Evolutionary conservation across 192 early-diverging fungal species (phyloP).

Genomic region (Linnemannia zychae): DNA sequence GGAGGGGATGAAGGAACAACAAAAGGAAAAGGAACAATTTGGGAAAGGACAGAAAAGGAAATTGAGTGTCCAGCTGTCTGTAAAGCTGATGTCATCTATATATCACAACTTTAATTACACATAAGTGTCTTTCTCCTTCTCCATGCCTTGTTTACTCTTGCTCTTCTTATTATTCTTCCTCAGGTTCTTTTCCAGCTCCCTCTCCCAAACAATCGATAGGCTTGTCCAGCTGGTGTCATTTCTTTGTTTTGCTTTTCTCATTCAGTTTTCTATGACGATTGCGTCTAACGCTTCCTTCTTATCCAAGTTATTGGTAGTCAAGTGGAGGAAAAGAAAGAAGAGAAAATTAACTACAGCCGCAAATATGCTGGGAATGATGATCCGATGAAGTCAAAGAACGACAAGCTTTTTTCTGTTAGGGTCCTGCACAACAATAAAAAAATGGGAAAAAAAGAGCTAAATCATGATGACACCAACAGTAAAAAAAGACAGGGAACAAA

Average conservation of each 20-base stretch:
- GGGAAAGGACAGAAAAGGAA: conserved; percentile 1
- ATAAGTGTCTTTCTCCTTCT: background rate
- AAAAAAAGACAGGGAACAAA: background rate
- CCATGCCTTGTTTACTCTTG: too few species aligned
- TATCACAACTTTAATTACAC: background rate
- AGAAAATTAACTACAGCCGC: too few species aligned
- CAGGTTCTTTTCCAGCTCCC: too few species aligned
- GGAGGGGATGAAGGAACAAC: background rate
- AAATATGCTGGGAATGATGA: conserved; percentile 13
- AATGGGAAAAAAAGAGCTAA: background rate
- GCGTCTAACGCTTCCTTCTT: too few species aligned
- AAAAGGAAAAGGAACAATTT: background rate
- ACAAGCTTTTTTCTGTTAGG: background rate
- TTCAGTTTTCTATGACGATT: background rate
- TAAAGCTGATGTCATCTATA: background rate
- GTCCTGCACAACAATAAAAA: background rate
- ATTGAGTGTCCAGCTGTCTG: conserved; percentile 4
- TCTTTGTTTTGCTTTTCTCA: too few species aligned
- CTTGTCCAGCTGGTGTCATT: too few species aligned
- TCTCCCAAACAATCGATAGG: too few species aligned
- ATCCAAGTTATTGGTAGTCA: background rate
- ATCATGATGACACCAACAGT: conserved; percentile 6
- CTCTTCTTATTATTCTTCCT: too few species aligned
- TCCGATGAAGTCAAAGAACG: background rate
- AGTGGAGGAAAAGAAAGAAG: background rate